Conservation (phyloP, 1,284 basidiomycete species). For the Cryptococcus neoformans region DNA sequence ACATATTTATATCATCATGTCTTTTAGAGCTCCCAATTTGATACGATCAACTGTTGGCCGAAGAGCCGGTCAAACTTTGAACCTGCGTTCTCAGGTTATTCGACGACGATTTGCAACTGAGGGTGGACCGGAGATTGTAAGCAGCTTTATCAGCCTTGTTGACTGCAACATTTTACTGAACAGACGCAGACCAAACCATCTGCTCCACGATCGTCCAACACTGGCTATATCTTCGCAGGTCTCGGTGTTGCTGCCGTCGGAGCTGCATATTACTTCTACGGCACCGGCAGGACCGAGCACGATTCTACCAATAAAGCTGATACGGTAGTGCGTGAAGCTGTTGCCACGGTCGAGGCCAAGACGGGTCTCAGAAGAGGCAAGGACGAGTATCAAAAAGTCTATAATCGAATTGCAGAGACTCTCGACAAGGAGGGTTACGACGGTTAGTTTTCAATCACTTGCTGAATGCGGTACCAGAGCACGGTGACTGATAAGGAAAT, state of each 20-base stretch:
- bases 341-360: slow-evolving; percentile 61
- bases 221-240: slow-evolving; percentile 35
- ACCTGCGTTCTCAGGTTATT: slow-evolving; percentile 12
- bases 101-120: slow-evolving; percentile 31
- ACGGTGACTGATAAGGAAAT: slow-evolving; percentile 5
- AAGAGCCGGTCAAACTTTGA: slow-evolving; percentile 13
- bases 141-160: slow-evolving; percentile 5
- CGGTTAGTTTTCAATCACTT: slow-evolving; percentile 52
- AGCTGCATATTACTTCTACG: slow-evolving; percentile 47
- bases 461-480: not conserved
- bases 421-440: slow-evolving; percentile 81
- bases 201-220: slow-evolving; percentile 30
- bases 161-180: not conserved
- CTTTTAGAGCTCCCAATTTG: slow-evolving; percentile 28
- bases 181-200: slow-evolving; percentile 28
- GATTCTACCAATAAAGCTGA: slow-evolving; percentile 56
- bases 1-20: slow-evolving; percentile 22
- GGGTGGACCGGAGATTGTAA: slow-evolving; percentile 29
- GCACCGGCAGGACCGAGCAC: slow-evolving; percentile 28
- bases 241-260: slow-evolving; percentile 39
- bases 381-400: slow-evolving; percentile 88
- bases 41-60: slow-evolving; percentile 27
- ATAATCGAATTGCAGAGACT: slow-evolving; percentile 74
- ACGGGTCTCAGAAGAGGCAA: slow-evolving; percentile 34
- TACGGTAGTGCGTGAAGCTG: slow-evolving; percentile 59